Evolutionary conservation across 495 filamentous ascomycete species (phyloP), one percentile per base, ranked within the genome.

Genomic region (Thozetella sp.): DNA sequence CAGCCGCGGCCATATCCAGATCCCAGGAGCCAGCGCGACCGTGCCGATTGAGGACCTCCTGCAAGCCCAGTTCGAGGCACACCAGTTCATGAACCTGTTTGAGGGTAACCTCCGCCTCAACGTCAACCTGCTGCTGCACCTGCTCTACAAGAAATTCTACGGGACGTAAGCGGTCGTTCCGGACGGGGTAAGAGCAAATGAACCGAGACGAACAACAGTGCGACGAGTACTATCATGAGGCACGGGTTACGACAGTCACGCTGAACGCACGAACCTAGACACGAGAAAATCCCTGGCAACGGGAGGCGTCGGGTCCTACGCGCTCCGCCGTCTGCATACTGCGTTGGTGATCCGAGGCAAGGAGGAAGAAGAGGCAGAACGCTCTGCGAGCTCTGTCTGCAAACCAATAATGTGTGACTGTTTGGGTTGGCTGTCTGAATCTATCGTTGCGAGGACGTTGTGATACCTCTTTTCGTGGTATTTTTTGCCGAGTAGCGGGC

Each of bases 61-160:
- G 66, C 93, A 97, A 77, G 94, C 91, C 55, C 95, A 99, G 76
- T 99, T 97, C 75, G 93, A 97, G 73, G 93, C 94, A 65, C 89
- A 90, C 63, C 92, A 97, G 74, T 96, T 93, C 72, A 90, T 97
- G 86, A 92, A 88, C 66, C 83, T 99, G 60, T 99, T 97, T 66
- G 94, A 96, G 59, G 92, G 93, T 22, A 84, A 86, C 63, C 78
- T 96, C 69, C 86, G 88, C 76, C 84, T 99, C 61, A 97, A 97
- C 73, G 95, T 98, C 62, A 97, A 99, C 74, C 76, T 97, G 58
- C 88, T 99, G 73, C 75, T 99, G 79, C 94, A 98, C 82, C 77
- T 97, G 73, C 81, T 99, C 54, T 97, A 97, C 80, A 93, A 92
- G 84, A 99, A 99, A 79, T 99, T 99, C 77, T 99, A 98, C 71